These are phyloP conservation scores for Ephemerocybe angulata DNA, from an alignment of 768 basidiomycete genomes.

Conservation along the genomic window DNA sequence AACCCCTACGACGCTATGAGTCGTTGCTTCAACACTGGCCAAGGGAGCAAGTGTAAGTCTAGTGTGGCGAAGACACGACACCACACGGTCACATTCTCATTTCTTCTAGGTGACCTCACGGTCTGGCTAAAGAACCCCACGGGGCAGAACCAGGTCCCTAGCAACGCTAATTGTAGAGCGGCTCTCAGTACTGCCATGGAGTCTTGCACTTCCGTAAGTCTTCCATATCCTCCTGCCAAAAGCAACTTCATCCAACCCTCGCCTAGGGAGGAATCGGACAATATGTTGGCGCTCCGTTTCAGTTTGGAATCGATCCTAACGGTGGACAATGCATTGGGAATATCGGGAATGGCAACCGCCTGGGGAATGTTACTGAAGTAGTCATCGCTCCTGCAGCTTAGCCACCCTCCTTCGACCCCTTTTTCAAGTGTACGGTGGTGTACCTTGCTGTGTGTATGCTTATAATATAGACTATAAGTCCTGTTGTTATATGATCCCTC, in stretches of 20 bases:
- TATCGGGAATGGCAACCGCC: not conserved
- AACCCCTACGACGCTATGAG: not conserved
- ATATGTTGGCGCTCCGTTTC: not conserved
- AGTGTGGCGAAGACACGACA: not conserved
- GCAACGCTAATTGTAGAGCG: not conserved
- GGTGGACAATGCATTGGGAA: not conserved
- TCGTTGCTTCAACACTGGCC: slow-evolving; percentile 1
- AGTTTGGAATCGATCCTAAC: not conserved
- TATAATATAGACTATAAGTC: no score
- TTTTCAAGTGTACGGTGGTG: not conserved
- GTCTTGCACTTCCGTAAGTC: not conserved
- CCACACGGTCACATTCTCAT: no score
- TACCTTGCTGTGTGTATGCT: no score
- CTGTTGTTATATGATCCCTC: no score
- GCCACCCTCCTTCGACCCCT: not conserved
- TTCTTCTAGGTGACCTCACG: not conserved
- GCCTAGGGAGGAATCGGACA: not conserved
- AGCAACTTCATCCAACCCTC: not conserved
- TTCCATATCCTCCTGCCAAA: not conserved
- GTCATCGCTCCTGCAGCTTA: not conserved
- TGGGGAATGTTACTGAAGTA: not conserved
- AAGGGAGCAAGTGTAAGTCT: not conserved
- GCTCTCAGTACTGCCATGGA: not conserved
- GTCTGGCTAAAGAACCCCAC: not conserved
- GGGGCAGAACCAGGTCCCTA: not conserved